Evolutionary conservation across 768 basidiomycete species (phyloP), one percentile per base, ranked within the genome.

Genomic region (Basidioascus undulatus): DNA sequence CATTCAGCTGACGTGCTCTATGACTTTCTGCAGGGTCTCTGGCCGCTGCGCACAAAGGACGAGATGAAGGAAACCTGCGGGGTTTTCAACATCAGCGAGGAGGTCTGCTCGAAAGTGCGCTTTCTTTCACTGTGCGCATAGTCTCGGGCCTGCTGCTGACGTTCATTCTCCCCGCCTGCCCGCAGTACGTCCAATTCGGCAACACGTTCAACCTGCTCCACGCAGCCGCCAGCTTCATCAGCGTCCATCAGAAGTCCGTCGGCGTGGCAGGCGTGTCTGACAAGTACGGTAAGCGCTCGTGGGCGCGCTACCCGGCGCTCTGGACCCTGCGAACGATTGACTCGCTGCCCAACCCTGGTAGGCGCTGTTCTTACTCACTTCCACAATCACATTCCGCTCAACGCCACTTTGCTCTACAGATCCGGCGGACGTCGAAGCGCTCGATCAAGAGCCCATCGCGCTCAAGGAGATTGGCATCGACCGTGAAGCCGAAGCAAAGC

Each of bases 31-130:
- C n/a, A n/a, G n/a, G n/a, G n/a, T 38, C 28, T n/a, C 26, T 16
- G 41, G 41, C 80, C 86, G 6, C 68, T 92, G 20, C 76, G 86
- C 35, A 92, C 86, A 27, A 89, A 89, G 63, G 84, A 87, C 54
- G 86, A 92, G 58, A 86, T 87, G 83, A 87, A 83, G 63, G 86
- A 92, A 58, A 86, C 89, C 35, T 92, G 86, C 57, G 87, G 86
- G 3, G 86, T 86, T 3, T 92, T 92, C 69, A 89, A 89, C 59
- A 81, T 92, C 57, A 78, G 78, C 65, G 89, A 89, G 60, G 84
- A 87, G 53, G 68, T 82, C 53, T 92, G 86, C 64, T 80, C 76
- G 39, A 87, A 87, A 67, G 50, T 51, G 11, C 18, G 47, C 36
- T 6, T 23, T 13, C 7, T 6, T 13, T 39, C 6, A 2, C 7